phyloP scores from a whole-genome alignment of 129 eudicot genomes.

The Escallonia herrerae region DNA sequence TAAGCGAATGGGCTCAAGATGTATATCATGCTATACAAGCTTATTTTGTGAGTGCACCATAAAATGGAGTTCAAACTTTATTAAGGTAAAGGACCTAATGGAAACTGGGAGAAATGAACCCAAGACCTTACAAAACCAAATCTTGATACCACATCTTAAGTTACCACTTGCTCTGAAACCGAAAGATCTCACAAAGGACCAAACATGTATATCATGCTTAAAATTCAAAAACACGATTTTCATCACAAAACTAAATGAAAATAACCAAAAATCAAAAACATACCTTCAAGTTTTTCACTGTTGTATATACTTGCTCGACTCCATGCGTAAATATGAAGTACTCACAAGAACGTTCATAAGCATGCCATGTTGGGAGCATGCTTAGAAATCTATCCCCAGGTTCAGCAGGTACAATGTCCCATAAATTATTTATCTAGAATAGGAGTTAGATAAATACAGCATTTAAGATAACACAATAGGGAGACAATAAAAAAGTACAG shows the following conservation, averaged over 20 bases:
- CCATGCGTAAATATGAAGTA: conserved; percentile 74
- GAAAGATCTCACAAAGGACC: background rate
- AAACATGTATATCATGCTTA: background rate
- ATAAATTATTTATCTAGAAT: conserved; percentile 50
- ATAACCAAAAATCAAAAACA: background rate
- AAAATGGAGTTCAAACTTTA: no score
- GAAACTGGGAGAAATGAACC: no score
- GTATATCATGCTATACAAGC: no score
- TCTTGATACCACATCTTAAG: no score
- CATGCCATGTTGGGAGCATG: conserved; percentile 99
- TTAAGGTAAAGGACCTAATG: no score
- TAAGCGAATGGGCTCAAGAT: no score
- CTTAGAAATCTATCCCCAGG: conserved; percentile 93
- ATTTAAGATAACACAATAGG: conserved; percentile 1
- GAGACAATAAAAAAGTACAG: background rate
- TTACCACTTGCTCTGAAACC: no score
- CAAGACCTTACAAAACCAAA: no score
- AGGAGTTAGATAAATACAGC: background rate
- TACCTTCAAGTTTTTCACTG: conserved; percentile 72
- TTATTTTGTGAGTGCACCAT: no score
- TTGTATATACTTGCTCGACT: conserved; percentile 79
- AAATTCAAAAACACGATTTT: no score
- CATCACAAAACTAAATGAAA: background rate
- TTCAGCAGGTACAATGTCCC: conserved; percentile 73
- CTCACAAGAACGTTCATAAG: conserved; percentile 88